phyloP scores from a whole-genome alignment of 208 protist species.

The Trypanosomatidae sp. region DNA sequence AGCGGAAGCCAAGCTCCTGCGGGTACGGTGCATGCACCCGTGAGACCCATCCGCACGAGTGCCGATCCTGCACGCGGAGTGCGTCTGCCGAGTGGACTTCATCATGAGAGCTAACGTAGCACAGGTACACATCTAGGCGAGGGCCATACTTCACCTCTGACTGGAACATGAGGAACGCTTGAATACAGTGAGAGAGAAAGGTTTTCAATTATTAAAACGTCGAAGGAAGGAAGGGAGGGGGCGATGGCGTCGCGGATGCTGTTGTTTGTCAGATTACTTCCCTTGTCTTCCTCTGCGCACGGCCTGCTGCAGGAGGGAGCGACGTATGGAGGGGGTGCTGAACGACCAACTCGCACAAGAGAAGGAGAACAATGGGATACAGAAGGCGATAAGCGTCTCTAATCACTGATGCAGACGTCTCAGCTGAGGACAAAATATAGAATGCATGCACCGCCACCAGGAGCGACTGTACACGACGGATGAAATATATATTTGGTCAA shows the following conservation, averaged over 20 bases:
- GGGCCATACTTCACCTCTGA: constrained; percentile 74
- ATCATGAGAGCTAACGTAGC: constrained; percentile 83
- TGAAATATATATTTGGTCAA: neutral
- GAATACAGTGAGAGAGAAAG: neutral
- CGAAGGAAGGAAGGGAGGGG: neutral
- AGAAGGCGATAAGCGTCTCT: neutral
- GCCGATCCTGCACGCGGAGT: constrained; percentile 55
- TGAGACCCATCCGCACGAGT: constrained; percentile 84
- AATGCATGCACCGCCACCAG: neutral
- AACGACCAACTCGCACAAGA: constrained; percentile 5
- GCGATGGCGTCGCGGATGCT: neutral
- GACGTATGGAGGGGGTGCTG: neutral
- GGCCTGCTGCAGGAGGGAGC: neutral
- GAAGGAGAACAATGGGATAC: constrained; percentile 1
- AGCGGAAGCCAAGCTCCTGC: constrained; percentile 88
- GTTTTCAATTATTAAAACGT: neutral
- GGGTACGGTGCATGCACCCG: constrained; percentile 78
- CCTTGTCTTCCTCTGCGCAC: neutral
- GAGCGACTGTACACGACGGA: neutral
- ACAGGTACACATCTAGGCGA: constrained; percentile 66
- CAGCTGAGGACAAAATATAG: neutral
- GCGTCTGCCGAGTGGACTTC: constrained; percentile 43
- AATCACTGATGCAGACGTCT: neutral
- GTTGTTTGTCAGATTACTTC: neutral
- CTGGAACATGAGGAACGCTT: constrained; percentile 22